Evolutionary conservation across 2,329 filamentous ascomycete species (phyloP).

Genomic region (Epichloe glyceriae): DNA sequence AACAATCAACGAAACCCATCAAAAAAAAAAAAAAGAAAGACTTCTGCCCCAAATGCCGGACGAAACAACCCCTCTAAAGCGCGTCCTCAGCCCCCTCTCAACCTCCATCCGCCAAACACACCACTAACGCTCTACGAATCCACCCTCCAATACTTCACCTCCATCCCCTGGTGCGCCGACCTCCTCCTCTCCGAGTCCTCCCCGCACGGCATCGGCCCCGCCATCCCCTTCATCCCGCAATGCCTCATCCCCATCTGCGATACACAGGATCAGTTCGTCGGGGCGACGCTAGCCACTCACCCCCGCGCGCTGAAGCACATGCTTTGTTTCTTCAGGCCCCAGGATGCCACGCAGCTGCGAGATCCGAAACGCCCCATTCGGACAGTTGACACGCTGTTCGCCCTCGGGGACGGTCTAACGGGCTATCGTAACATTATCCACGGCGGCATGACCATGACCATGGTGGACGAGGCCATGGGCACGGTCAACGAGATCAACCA

Average conservation of each 20-base stretch:
- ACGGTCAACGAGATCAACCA: constrained; percentile 23
- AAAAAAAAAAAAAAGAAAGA: background rate
- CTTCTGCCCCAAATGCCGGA: background rate
- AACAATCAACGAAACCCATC: too few species aligned
- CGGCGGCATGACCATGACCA: constrained; percentile 22
- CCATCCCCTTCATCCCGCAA: constrained; percentile 21
- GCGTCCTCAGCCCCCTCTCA: constrained; percentile 19
- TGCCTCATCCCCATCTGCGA: constrained; percentile 18
- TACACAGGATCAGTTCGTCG: constrained; percentile 22
- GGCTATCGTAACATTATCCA: constrained; percentile 22
- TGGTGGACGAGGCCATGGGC: constrained; percentile 26
- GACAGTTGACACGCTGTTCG: constrained; percentile 18
- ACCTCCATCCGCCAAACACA: constrained; percentile 15
- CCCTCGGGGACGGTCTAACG: constrained; percentile 20
- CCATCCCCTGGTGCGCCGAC: constrained; percentile 23
- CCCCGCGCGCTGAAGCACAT: constrained; percentile 19
- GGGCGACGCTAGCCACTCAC: constrained; percentile 16
- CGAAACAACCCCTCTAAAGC: constrained; percentile 8
- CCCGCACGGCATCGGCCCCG: background rate
- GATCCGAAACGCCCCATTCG: constrained; percentile 15
- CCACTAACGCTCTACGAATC: constrained; percentile 14
- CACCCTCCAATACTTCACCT: constrained; percentile 19
- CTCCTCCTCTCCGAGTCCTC: constrained; percentile 12
- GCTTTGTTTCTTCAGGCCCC: constrained; percentile 20
- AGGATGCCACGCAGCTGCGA: constrained; percentile 12